These are phyloP conservation scores for Ascocoryne sarcoides DNA, from an alignment of 2,329 filamentous ascomycete genomes.

Conservation along the genomic window DNA sequence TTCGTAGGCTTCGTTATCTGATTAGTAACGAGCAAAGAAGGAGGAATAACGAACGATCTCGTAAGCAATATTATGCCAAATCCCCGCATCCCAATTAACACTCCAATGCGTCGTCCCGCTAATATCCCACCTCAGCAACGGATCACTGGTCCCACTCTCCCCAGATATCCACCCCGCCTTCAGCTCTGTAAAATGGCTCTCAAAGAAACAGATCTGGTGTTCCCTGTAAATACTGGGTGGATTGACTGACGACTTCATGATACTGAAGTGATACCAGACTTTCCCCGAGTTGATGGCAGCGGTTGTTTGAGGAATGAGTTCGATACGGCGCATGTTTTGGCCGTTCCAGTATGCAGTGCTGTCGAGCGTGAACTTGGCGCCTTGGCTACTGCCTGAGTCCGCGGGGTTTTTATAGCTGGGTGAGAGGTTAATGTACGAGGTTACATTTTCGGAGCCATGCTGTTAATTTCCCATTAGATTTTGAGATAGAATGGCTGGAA, in stretches of 20 bases:
- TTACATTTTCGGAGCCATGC: constrained; percentile 45
- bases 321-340: constrained; percentile 63
- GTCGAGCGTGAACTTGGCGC: constrained; percentile 59
- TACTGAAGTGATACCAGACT: constrained; percentile 63
- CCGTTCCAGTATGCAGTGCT: constrained; percentile 61
- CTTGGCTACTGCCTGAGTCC: constrained; percentile 52
- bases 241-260: constrained; percentile 50
- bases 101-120: constrained; percentile 54
- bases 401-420: constrained; percentile 41
- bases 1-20: no score
- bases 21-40: no score
- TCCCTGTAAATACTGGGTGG: constrained; percentile 53
- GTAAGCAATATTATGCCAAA: constrained; percentile 71
- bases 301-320: constrained; percentile 63
- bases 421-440: constrained; percentile 36
- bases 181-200: constrained; percentile 67
- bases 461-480: constrained; percentile 2
- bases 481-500: neutral
- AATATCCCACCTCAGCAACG: constrained; percentile 58
- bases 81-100: constrained; percentile 48
- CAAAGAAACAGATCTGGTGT: constrained; percentile 57
- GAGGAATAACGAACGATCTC: constrained; percentile 47
- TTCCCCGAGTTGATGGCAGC: constrained; percentile 55
- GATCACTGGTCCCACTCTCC: constrained; percentile 35
- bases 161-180: constrained; percentile 56